Evolutionary conservation across 1,284 basidiomycete genomes (phyloP), one percentile per base, ranked within the genome.

Genomic region (Ceratobasidium sp.): DNA sequence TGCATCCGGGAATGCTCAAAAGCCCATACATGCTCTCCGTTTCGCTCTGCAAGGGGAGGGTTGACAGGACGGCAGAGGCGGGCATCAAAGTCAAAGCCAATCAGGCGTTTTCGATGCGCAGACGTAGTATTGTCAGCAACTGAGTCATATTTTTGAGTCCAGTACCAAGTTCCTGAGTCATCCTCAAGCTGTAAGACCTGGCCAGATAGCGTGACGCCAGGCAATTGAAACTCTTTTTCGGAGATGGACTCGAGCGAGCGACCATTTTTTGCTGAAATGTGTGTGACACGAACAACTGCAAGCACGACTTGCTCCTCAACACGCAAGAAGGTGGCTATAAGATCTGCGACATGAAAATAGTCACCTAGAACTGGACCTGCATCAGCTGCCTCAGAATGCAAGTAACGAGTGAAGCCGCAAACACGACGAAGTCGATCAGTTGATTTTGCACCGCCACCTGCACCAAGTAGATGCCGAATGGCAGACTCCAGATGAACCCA

Each of bases 371-470:
- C 44, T 47, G 44, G 30, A 1, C 21, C 8, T 7, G 43, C 2
- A 0, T 47, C 11, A 30, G 59, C 21, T 28, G 43, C 7, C 6
- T 4, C 4, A 23, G 62, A 11, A 18, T 38, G 13, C 13, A 55
- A 38, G 38, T 67, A 55, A 1, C 64, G 64, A 1, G 50, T 67
- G 38, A 43, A 67, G 49, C 64, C 64, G 18, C 64, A 57, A 7
- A 67, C 32, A 46, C 64, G 50, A 16, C 64, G 41, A 1, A 67
- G 38, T 9, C 50, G 49, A 38, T 67, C 64, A 55, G 64, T 67
- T 6, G 64, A 67, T 26, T 41, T 55, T 1, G 49, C 5, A 18
- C 35, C 26, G 5, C 50, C 52, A 1, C 44, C 50, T 0, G 35
- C 13, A 11, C 64, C 64, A 16, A 67, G 50, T 18, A 67, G 6